A percentile compares a stretch with the other conserved stretches of the same genome.
Evolutionary conservation across 176 grass and related monocot species (phyloP).

Genomic region (Metroxylon sagu): DNA sequence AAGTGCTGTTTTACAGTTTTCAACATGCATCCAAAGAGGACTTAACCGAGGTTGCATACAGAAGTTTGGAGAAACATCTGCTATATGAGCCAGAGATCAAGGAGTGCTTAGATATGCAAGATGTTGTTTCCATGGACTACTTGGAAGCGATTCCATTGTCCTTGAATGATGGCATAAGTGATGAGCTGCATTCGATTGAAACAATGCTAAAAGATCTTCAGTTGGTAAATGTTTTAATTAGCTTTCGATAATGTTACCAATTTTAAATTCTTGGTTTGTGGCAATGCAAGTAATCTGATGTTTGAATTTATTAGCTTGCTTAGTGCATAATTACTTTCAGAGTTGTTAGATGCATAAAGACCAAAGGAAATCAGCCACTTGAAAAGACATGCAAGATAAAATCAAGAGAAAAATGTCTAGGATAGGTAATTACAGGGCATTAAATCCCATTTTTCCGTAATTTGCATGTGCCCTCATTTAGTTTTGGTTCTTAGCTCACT

Average conservation of each 20-base stretch:
- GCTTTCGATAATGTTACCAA: neutral
- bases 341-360: too few relatives aligned
- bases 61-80: constrained; percentile 73
- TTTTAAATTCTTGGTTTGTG: too few relatives aligned
- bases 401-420: too few relatives aligned
- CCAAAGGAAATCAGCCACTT: too few relatives aligned
- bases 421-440: too few relatives aligned
- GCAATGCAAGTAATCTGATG: too few relatives aligned
- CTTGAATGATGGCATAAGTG: constrained; percentile 23
- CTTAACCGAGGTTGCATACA: constrained; percentile 46
- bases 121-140: constrained; percentile 46
- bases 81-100: constrained; percentile 63
- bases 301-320: too few relatives aligned
- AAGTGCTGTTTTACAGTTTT: constrained; percentile 79
- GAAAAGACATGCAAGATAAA: too few relatives aligned
- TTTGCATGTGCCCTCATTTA: too few relatives aligned
- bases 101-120: constrained; percentile 27
- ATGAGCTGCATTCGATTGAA: constrained; percentile 8
- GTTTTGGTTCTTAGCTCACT: too few relatives aligned
- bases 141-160: constrained; percentile 34
- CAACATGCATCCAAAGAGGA: constrained; percentile 57
- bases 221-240: constrained; percentile 34
- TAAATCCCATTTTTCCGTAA: too few relatives aligned
- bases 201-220: constrained; percentile 45
- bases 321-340: too few relatives aligned